phyloP scores from a whole-genome alignment of 257 asterid species.

The Knoxia roxburghii region DNA sequence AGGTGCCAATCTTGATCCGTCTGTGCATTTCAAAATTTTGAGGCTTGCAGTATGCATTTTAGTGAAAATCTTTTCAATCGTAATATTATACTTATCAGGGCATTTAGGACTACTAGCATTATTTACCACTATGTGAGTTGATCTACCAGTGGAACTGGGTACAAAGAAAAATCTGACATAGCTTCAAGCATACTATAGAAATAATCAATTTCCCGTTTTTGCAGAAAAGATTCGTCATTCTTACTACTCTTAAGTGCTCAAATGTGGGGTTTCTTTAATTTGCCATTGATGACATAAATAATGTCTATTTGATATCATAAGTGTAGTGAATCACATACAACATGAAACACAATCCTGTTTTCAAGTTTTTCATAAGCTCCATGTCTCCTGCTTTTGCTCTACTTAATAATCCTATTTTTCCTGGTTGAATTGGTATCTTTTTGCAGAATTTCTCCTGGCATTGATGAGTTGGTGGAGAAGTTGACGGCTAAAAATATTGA shows the following conservation, averaged over 20 bases:
- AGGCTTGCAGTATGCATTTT: background rate
- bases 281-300: background rate
- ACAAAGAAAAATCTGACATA: background rate
- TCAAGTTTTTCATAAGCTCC: background rate
- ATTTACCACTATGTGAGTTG: background rate
- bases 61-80: background rate
- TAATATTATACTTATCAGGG: background rate
- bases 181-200: no score
- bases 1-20: background rate
- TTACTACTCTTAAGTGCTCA: background rate
- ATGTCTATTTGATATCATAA: no score
- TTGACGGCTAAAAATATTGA: slow-evolving; percentile 48
- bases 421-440: slow-evolving; percentile 8
- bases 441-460: slow-evolving; percentile 82
- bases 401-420: background rate
- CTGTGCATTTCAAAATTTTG: background rate
- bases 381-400: background rate
- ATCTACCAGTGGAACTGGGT: background rate
- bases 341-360: background rate
- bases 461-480: slow-evolving; percentile 68
- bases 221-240: no score
- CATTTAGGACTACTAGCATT: background rate
- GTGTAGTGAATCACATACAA: no score
- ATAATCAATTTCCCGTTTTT: no score
- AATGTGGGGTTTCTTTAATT: background rate